phyloP scores from a whole-genome alignment of 1,284 basidiomycete species.

The Ganoderma sp. region DNA sequence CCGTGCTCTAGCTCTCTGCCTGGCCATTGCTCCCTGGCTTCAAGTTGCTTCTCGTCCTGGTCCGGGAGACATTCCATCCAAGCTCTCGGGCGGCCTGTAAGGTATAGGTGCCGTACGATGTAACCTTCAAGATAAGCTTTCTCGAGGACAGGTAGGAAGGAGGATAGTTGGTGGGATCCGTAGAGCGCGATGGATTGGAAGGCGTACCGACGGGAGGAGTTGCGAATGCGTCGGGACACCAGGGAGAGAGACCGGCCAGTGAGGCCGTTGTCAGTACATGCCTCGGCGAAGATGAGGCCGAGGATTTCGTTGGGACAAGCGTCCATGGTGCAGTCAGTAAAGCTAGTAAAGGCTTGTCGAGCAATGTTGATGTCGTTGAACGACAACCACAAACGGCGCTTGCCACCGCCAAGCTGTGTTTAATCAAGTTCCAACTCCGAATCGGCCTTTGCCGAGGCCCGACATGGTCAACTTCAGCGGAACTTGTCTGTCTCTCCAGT shows the following conservation, averaged over 20 bases:
- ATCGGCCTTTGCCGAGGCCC: no score
- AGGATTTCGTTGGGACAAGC: not conserved
- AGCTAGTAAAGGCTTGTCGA: no score
- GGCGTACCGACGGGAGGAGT: not conserved
- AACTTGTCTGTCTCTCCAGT: no score
- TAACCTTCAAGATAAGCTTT: not conserved
- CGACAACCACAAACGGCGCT: no score
- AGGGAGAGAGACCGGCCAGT: not conserved
- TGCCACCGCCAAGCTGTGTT: no score
- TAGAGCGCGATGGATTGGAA: not conserved
- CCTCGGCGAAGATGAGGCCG: not conserved
- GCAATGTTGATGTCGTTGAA: no score
- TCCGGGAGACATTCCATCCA: not conserved
- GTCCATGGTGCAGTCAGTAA: not conserved
- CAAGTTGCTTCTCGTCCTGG: not conserved
- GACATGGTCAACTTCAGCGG: no score
- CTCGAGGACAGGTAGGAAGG: not conserved
- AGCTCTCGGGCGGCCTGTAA: not conserved
- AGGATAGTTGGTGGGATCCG: not conserved
- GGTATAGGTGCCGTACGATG: not conserved
- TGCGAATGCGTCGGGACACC: not conserved
- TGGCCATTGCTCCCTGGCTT: not conserved
- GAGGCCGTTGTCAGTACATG: not conserved
- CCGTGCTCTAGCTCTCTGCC: no score
- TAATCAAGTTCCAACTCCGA: no score